A percentile compares a stretch with the other conserved stretches of the same genome.
phyloP scores from a whole-genome alignment of 306 rosid genomes.

The Argentina anserina region DNA sequence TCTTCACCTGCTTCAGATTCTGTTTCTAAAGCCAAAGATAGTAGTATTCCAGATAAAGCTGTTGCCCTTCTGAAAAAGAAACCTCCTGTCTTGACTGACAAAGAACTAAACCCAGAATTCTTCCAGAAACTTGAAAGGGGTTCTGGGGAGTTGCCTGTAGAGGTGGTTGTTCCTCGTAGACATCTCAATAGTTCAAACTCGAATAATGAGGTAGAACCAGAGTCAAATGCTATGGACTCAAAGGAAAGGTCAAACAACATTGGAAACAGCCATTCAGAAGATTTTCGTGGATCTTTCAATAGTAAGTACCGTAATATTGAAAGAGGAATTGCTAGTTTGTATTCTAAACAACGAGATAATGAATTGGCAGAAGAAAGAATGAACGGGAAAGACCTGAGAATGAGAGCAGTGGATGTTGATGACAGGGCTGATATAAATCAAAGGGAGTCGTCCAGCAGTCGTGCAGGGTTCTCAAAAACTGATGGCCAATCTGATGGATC shows the following conservation, averaged over 20 bases:
- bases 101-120: slow-evolving; percentile 87
- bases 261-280: slow-evolving; percentile 50
- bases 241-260: slow-evolving; percentile 42
- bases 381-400: slow-evolving; percentile 62
- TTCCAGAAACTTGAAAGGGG: slow-evolving; percentile 91
- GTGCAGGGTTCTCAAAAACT: slow-evolving; percentile 66
- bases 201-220: slow-evolving; percentile 57
- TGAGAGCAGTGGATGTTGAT: slow-evolving; percentile 47
- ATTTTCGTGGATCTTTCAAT: slow-evolving; percentile 43
- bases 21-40: slow-evolving; percentile 42
- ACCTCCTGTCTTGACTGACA: slow-evolving; percentile 67
- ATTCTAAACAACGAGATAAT: slow-evolving; percentile 46
- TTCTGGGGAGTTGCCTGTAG: slow-evolving; percentile 85
- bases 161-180: slow-evolving; percentile 85
- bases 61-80: slow-evolving; percentile 91
- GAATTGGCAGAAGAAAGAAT: slow-evolving; percentile 63
- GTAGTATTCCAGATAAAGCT: slow-evolving; percentile 68
- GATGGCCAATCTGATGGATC: slow-evolving; percentile 82
- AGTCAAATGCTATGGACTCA: slow-evolving; percentile 41
- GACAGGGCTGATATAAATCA: slow-evolving; percentile 57
- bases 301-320: slow-evolving; percentile 55
- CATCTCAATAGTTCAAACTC: slow-evolving; percentile 58
- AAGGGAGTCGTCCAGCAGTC: slow-evolving; percentile 65
- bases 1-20: slow-evolving; percentile 50
- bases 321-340: slow-evolving; percentile 44